phyloP scores from a whole-genome alignment of 78 protist species.

The Monosiga brevicollis region DNA sequence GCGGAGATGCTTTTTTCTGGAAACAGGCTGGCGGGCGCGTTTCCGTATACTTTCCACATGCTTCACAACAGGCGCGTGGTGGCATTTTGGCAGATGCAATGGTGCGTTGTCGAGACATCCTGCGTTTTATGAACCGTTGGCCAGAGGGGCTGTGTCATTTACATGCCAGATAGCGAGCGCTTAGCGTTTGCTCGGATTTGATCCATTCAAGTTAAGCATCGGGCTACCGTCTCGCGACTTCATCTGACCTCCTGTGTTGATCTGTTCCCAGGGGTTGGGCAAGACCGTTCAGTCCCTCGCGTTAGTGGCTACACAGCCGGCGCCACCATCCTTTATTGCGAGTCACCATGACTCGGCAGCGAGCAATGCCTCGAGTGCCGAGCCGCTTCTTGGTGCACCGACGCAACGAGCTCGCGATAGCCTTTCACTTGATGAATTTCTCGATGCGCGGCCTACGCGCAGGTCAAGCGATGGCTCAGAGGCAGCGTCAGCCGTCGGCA shows the following conservation, averaged over 20 bases:
- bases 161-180: background rate
- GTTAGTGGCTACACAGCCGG: background rate
- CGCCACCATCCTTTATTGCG: background rate
- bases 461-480: background rate
- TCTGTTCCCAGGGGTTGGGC: slow-evolving; percentile 59
- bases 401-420: background rate
- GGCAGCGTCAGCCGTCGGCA: too few relatives aligned
- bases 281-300: slow-evolving; percentile 45
- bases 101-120: background rate
- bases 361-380: background rate
- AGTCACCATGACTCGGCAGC: background rate
- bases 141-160: background rate
- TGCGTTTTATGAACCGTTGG: background rate
- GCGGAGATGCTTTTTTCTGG: background rate
- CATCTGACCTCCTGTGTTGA: too few relatives aligned
- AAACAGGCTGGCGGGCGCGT: background rate
- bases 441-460: background rate
- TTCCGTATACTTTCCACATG: background rate
- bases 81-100: slow-evolving; percentile 37
- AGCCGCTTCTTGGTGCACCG: background rate
- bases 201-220: background rate
- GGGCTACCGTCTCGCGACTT: background rate
- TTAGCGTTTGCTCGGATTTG: background rate
- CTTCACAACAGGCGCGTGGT: background rate
- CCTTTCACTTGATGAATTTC: background rate